Base-by-base conservation (phyloP, 2,329 filamentous ascomycete genomes). In the Stachybotrys chlorohalonatus region DNA sequence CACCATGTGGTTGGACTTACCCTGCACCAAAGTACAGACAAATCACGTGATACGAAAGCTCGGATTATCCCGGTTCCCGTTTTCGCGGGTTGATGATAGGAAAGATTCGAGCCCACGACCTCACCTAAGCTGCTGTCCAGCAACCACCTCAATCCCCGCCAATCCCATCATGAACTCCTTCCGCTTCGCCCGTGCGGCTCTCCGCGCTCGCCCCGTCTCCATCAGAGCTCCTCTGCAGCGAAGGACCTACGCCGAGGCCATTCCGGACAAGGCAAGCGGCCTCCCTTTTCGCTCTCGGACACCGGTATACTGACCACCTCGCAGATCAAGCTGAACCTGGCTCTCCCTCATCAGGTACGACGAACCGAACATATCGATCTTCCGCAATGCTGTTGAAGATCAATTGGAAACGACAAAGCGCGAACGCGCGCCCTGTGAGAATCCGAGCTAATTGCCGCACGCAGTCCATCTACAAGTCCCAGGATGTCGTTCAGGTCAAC, bases 311-410 rank as follows among this genome's bases (percentile, higher is more conserved):
- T 68, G 55, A 66, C 62, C 57, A 51, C 52, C 50, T 60, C 57
- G 57, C 65, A 86, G 84, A 95, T 99, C 83, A 95, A 95, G 86
- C 86, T 99, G 80, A 96, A 90, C 82, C 82, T 99, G 80, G 85
- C 89, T 73, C 89, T 99, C 67, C 94, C 94, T 79, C 93, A 97
- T 80, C 89, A 96, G 91, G 94, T 97, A 90, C 77, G 89, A 70
- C 58, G 57, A 9, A 42, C 9, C 36, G 13, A 56, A 61, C 52
- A 51, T 58, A 57, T 54, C 59, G 62, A 63, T 60, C 52, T 31
- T 39, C 31, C 48, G 45, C 49, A 32, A 11, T 30, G 31, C 31
- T 56, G 55, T 54, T 55, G 47, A 32, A 51, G 49, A 3, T 42
- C 36, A 42, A 42, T 5, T 42, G 36, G 36, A 5, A 13, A 24